Evolutionary conservation across 179 eudicot species (phyloP).

Genomic region (Drosera spatulata): DNA sequence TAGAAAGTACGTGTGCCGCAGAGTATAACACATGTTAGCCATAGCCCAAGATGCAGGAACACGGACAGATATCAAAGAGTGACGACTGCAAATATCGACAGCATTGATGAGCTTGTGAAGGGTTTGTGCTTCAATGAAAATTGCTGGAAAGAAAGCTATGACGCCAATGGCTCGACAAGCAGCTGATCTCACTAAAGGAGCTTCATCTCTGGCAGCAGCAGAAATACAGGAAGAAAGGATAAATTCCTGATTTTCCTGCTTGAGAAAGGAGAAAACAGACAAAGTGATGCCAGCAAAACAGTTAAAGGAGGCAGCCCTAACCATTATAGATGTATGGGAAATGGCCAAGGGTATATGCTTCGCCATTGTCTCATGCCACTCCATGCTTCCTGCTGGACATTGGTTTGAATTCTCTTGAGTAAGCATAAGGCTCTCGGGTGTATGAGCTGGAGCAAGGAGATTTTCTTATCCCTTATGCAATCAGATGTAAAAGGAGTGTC

Average conservation of each 20-base stretch:
- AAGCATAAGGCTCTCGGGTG: constrained; percentile 22
- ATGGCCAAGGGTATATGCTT: constrained; percentile 54
- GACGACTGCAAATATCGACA: neutral
- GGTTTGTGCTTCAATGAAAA: constrained; percentile 26
- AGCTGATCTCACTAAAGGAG: constrained; percentile 83
- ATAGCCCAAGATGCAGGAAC: constrained; percentile 96
- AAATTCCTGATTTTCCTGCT: constrained; percentile 52
- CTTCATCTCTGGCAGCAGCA: constrained; percentile 63
- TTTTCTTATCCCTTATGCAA: constrained; percentile 56
- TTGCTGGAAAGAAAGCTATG: constrained; percentile 81
- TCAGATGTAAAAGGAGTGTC: constrained; percentile 81
- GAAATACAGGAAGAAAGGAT: constrained; percentile 48
- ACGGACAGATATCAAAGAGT: constrained; percentile 30
- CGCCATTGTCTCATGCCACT: constrained; percentile 73
- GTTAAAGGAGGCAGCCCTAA: constrained; percentile 87
- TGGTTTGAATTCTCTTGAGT: constrained; percentile 19
- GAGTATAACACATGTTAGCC: constrained; percentile 87
- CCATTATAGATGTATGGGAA: constrained; percentile 67
- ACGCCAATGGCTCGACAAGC: constrained; percentile 98
- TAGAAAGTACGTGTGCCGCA: constrained; percentile 44
- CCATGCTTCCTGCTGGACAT: constrained; percentile 36
- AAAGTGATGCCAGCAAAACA: constrained; percentile 96
- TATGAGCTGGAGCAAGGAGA: constrained; percentile 87
- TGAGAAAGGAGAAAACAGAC: constrained; percentile 55
- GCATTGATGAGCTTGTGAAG: constrained; percentile 2